Evolutionary conservation across 192 early-diverging fungal genomes (phyloP).

Genomic region (Thamnidium elegans): DNA sequence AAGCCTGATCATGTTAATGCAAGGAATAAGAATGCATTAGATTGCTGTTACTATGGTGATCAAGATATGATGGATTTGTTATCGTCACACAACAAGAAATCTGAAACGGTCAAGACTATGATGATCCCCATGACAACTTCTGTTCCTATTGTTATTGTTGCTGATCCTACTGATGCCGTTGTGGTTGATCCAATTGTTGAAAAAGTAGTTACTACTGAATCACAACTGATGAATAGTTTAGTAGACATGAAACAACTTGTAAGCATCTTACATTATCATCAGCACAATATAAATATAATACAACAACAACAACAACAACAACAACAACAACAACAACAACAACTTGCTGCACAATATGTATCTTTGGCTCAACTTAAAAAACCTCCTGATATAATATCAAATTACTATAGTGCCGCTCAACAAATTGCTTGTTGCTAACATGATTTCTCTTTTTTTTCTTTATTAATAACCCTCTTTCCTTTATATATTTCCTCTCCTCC

Average conservation of each 20-base stretch:
- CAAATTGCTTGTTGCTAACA: constrained; percentile 2
- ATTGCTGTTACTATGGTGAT: constrained; percentile 1
- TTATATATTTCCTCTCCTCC: neutral
- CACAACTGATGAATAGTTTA: neutral
- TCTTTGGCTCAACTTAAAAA: constrained; percentile 7
- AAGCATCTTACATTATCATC: neutral
- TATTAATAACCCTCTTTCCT: constrained; percentile 4
- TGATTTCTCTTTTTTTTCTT: neutral
- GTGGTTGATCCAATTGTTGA: neutral
- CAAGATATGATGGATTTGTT: neutral
- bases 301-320: neutral
- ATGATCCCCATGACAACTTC: neutral
- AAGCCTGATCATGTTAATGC: constrained; percentile 7
- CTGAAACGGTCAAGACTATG: neutral
- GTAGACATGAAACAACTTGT: neutral
- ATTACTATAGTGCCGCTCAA: neutral
- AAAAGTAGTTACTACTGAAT: neutral
- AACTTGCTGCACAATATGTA: neutral
- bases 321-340: neutral
- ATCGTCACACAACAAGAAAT: neutral
- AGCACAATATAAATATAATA: neutral
- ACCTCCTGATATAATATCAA: constrained; percentile 11
- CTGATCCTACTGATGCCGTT: neutral
- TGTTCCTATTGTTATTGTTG: neutral
- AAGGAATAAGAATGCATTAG: neutral